A percentile compares a stretch with the other conserved stretches of the same genome.
Conservation (phyloP, 352 stramenopile genomes). For the Globisporangium takayamanum region DNA sequence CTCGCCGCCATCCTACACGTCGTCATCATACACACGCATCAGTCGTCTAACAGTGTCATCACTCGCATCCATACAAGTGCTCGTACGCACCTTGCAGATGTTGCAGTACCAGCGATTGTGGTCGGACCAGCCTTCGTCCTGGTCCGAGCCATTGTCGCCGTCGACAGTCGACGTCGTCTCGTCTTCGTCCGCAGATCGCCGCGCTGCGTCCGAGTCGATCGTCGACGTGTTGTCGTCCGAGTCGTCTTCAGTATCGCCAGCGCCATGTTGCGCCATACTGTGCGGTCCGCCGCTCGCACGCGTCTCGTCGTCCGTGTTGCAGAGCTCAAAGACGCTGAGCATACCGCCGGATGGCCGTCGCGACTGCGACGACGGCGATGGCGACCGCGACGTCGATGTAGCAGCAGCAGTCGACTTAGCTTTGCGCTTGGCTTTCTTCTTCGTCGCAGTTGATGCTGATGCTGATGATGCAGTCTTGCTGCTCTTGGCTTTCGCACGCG, state of each 20-base stretch:
- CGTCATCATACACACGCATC: not conserved
- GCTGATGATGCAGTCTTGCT: not conserved
- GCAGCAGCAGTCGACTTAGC: not conserved
- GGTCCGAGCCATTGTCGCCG: slow-evolving; percentile 25
- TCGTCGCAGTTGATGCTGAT: not conserved
- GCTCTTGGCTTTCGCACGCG: slow-evolving; percentile 2
- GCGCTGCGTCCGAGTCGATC: slow-evolving; percentile 7
- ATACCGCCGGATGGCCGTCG: slow-evolving; percentile 38
- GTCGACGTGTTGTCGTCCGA: slow-evolving; percentile 18
- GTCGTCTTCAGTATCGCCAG: slow-evolving; percentile 17
- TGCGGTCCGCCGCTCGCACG: slow-evolving; percentile 1
- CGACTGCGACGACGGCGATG: slow-evolving; percentile 9
- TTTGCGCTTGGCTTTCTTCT: slow-evolving; percentile 6
- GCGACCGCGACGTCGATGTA: not conserved
- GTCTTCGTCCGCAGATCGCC: slow-evolving; percentile 19
- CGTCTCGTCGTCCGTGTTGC: slow-evolving; percentile 46
- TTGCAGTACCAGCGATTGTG: slow-evolving; percentile 90
- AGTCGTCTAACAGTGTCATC: not conserved
- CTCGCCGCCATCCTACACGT: slow-evolving; percentile 59
- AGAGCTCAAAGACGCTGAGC: slow-evolving; percentile 76
- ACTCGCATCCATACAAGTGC: not conserved
- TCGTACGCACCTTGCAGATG: slow-evolving; percentile 59
- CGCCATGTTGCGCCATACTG: not conserved
- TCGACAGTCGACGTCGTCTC: slow-evolving; percentile 24
- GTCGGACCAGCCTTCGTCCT: slow-evolving; percentile 71